phyloP scores from a whole-genome alignment of 306 rosid species.

The Geum urbanum region DNA sequence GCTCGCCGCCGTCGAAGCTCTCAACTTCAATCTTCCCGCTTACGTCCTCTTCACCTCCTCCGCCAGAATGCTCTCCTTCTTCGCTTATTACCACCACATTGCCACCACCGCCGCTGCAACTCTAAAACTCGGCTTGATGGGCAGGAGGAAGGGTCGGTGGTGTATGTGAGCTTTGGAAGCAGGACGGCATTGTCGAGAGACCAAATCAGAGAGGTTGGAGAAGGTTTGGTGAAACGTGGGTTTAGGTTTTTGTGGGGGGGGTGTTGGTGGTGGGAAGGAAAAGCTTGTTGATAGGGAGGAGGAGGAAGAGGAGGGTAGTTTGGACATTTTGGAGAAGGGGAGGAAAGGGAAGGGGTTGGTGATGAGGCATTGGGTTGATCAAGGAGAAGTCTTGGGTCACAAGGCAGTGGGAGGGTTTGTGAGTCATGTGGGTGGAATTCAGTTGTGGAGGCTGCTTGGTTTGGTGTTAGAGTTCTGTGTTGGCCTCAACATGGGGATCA shows the following conservation, averaged over 20 bases:
- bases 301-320: conserved; percentile 30
- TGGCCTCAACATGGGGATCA: conserved; percentile 65
- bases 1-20: conserved; percentile 16
- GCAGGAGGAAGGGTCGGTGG: conserved; percentile 41
- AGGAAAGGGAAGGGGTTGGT: conserved; percentile 38
- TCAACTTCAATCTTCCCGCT: conserved; percentile 26
- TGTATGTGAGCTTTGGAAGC: conserved; percentile 54
- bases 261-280: no score
- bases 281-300: conserved; percentile 48
- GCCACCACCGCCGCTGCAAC: background rate
- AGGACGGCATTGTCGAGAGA: conserved; percentile 32
- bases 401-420: conserved; percentile 47
- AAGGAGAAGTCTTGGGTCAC: conserved; percentile 36
- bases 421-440: conserved; percentile 65
- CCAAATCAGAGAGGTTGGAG: conserved; percentile 47
- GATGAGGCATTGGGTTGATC: conserved; percentile 49
- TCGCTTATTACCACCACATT: conserved; percentile 26
- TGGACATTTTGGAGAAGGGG: conserved; percentile 34
- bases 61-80: conserved; percentile 39
- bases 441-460: conserved; percentile 37
- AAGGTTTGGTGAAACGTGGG: conserved; percentile 45
- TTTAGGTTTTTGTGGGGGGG: conserved; percentile 52
- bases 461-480: conserved; percentile 47
- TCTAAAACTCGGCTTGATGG: conserved; percentile 30
- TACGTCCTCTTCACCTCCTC: conserved; percentile 43